A percentile compares a stretch with the other conserved stretches of the same genome.
Evolutionary conservation across 2,329 filamentous ascomycete genomes (phyloP).

Genomic region (Monascus ruber): DNA sequence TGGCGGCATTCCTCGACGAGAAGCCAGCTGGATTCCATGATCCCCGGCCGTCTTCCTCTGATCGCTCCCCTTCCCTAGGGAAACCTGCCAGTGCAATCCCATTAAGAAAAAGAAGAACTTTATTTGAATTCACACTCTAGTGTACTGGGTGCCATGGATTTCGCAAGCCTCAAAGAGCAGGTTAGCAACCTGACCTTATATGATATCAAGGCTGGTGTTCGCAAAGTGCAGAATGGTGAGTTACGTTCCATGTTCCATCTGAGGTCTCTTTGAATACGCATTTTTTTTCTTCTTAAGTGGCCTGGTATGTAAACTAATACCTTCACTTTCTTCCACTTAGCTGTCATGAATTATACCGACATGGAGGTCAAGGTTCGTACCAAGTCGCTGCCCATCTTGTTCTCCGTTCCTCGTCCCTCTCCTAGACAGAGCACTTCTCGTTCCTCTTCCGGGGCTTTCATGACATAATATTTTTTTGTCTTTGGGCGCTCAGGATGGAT

Average conservation of each 20-base stretch:
- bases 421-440: too few species aligned
- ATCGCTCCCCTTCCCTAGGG: background rate
- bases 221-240: conserved; percentile 93
- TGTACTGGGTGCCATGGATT: conserved; percentile 54
- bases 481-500: conserved; percentile 9
- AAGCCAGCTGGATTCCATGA: conserved; percentile 1
- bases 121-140: background rate
- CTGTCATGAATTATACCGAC: conserved; percentile 96
- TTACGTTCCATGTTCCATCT: conserved; percentile 1
- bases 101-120: background rate
- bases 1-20: background rate
- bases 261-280: conserved; percentile 1
- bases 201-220: conserved; percentile 86
- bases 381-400: background rate
- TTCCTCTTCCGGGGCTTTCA: too few species aligned
- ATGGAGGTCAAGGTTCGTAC: conserved; percentile 59
- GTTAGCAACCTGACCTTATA: conserved; percentile 89
- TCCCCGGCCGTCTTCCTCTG: background rate
- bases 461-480: background rate
- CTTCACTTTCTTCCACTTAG: conserved; percentile 35
- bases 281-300: background rate
- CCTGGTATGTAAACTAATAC: conserved; percentile 9
- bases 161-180: conserved; percentile 71
- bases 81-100: background rate
- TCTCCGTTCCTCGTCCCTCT: too few species aligned